Evolutionary conservation across 2,329 filamentous ascomycete genomes (phyloP).

Genomic region (Pestalotiopsis sp.): DNA sequence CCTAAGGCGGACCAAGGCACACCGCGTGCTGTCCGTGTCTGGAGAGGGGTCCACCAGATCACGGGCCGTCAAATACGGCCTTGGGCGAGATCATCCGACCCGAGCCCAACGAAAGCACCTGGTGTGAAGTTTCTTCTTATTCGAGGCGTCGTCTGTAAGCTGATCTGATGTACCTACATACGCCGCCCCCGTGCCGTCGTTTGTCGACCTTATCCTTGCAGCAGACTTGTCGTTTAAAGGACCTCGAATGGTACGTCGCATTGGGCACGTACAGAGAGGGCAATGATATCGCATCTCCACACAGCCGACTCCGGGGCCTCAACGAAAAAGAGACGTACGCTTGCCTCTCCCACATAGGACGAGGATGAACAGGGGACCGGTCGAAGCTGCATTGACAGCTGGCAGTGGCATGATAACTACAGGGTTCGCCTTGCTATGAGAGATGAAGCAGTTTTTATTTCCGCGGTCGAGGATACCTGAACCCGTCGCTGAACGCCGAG

Average conservation of each 20-base stretch:
- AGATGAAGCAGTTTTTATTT: not conserved
- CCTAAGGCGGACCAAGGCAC: not conserved
- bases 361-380: not conserved
- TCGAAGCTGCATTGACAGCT: constrained; percentile 4
- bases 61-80: not conserved
- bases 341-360: not conserved
- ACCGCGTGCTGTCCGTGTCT: not conserved
- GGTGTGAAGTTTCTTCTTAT: not conserved
- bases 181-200: not conserved
- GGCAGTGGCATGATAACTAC: not conserved
- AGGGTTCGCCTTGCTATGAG: not conserved
- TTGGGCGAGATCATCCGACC: not conserved
- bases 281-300: not conserved
- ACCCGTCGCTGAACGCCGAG: not conserved
- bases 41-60: not conserved
- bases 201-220: not conserved
- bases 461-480: not conserved
- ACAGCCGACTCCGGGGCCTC: not conserved
- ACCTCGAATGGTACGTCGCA: not conserved
- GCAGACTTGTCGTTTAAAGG: not conserved
- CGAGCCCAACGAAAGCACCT: not conserved
- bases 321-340: not conserved
- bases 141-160: not conserved
- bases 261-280: not conserved
- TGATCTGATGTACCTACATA: not conserved